Base-by-base conservation (phyloP, 129 eudicot species). In the Chrysanthemum makinoi region DNA sequence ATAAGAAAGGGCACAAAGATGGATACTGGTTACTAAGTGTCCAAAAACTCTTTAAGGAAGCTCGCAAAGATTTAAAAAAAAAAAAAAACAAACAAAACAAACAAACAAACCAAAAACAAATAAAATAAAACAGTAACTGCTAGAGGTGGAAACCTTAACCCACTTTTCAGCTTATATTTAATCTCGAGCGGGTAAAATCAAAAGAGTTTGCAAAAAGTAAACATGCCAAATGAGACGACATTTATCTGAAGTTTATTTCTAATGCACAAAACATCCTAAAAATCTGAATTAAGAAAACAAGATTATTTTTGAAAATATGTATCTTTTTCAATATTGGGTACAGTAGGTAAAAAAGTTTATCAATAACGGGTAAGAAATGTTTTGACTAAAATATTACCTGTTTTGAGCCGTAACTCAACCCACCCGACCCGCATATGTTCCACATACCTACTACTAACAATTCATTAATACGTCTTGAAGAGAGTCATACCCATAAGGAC, bases 401-500 rank as follows among this genome's bases (percentile, higher is more conserved):
- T 50, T 50, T 50, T 50, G 14, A 50, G 14, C 54, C 54, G n/a
- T 50, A 10, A 50, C 54, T 14, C 46, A 48, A 17, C 54, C 24
- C 69, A 43, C 44, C 46, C 30, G 43, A 33, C 43, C 43, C 43
- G 43, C 43, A 6, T 11, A 10, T 50, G 13, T 50, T 17, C 69
- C 18, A 65, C 18, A 3, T 54, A 54, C 9, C 60, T 54, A 54
- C 60, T 54, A 15, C 60, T 16, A 54, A n/a, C 60, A 54, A 54
- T 54, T 12, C 2, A 54, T 54, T 54, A n/a, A 54, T 54, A 54
- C 24, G 14, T 24, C n/a, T 33, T 33, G 43, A 51, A 35, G 50
- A 48, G 35, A 63, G 57, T 74, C 80, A 72, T 88, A 91, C 98
- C 85, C 82, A 75, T 62, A 81, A 53, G 58, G 89, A 84, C 47